A percentile compares a stretch with the other conserved stretches of the same genome.
These are phyloP conservation scores for Clavulina sp. DNA, from an alignment of 768 basidiomycete species.

Conservation along the genomic window DNA sequence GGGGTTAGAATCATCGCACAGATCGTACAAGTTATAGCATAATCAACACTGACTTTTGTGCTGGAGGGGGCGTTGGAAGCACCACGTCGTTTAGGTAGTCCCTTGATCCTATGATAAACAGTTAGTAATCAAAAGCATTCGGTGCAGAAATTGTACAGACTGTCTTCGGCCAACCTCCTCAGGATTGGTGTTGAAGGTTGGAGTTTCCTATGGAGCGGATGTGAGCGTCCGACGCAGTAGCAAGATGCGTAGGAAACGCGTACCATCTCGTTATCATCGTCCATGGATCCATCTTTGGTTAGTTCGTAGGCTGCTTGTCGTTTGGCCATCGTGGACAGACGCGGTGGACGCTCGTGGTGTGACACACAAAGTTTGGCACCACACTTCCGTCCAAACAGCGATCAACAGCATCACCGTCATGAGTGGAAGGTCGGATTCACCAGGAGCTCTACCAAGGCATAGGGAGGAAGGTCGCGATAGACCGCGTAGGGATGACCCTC, in stretches of 20 bases:
- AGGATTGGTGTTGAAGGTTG: background rate
- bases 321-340: too few relatives aligned
- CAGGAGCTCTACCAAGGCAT: too few relatives aligned
- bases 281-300: conserved; percentile 4
- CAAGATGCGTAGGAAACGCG: background rate
- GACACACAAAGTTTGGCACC: too few relatives aligned
- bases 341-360: too few relatives aligned
- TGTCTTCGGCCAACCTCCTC: conserved; percentile 5
- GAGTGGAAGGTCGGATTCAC: too few relatives aligned
- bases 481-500: too few relatives aligned
- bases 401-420: too few relatives aligned
- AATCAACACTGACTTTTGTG: background rate
- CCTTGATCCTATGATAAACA: conserved; percentile 7
- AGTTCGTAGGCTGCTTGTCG: too few relatives aligned
- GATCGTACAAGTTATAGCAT: background rate
- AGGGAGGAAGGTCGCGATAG: too few relatives aligned
- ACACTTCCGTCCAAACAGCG: too few relatives aligned
- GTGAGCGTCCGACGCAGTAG: background rate
- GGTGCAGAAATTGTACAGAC: background rate
- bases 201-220: background rate
- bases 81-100: conserved; percentile 7
- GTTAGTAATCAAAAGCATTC: background rate
- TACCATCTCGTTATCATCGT: conserved; percentile 6
- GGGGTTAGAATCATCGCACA: background rate
- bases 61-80: background rate